Base-by-base conservation (phyloP, 2,329 filamentous ascomycete species). In the Ophiognomonia clavigignenti-juglandacearum region DNA sequence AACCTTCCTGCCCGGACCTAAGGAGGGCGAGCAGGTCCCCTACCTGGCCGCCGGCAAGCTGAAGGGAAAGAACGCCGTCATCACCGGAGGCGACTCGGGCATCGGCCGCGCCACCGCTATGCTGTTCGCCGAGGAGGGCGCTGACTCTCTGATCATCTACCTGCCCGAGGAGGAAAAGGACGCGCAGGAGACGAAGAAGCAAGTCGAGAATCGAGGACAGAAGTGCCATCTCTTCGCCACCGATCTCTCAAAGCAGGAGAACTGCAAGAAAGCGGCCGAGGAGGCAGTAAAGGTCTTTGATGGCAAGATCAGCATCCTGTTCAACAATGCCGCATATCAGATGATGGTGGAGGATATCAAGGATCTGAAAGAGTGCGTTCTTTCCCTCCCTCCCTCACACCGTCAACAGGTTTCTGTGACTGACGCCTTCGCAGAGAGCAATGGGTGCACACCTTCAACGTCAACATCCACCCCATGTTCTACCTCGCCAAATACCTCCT, bases 401-500 rank as follows among this genome's bases (percentile, higher is more conserved):
- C 9, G 22, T n/a, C 11, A 9, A 18, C 7, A 3, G 22, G 8
- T 11, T 13, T 19, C 48, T 11, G 45, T 20, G 20, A 7, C 4
- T 18, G 7, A 9, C n/a, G 14, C 10, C 14, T 16, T 6, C 22
- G 24, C 48, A 83, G 80, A 59, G 85, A 88, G 5, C 87, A 93
- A 68, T 93, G 86, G 87, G 58, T 83, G 43, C 73, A 82, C 50
- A 92, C 86, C 0, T 92, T 95, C 68, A 75, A 88, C 65, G 87
- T 82, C 39, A 95, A 93, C 68, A 90, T 93, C 59, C 85, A 92
- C 64, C 78, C 85, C 4, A 85, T 82, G 70, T 93, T 90, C 73
- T 92, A 83, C 69, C 72, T 92, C 29, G 77, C 86, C 51, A 93
- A 93, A 64, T 88, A 91, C 60, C 68, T 76, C 11, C 72, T 93